These are phyloP conservation scores for Aspergillus taichungensis DNA, from an alignment of 495 filamentous ascomycete species.

Conservation along the genomic window DNA sequence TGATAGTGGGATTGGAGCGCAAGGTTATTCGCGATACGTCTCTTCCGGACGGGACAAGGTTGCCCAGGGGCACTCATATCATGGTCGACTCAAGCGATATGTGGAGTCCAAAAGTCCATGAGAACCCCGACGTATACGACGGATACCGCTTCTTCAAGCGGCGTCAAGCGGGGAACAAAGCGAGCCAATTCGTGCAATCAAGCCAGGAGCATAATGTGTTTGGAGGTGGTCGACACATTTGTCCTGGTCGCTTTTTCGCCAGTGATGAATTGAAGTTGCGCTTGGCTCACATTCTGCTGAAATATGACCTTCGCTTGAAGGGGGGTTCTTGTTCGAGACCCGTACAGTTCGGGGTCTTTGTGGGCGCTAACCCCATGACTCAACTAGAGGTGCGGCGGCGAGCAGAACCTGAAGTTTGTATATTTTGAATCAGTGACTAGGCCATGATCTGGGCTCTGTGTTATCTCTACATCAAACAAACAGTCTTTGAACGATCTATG, in stretches of 20 bases:
- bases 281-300: constrained; percentile 31
- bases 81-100: constrained; percentile 17
- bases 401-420: too few relatives aligned
- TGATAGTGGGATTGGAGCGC: too few relatives aligned
- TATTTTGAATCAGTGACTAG: too few relatives aligned
- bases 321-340: too few relatives aligned
- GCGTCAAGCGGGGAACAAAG: constrained; percentile 21
- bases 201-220: constrained; percentile 30
- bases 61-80: constrained; percentile 16
- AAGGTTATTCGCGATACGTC: too few relatives aligned
- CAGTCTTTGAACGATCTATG: too few relatives aligned
- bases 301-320: constrained; percentile 35
- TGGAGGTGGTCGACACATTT: constrained; percentile 42
- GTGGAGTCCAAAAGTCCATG: constrained; percentile 29
- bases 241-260: constrained; percentile 43
- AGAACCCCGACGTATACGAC: constrained; percentile 32
- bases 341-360: too few relatives aligned
- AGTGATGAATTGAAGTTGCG: constrained; percentile 32
- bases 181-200: constrained; percentile 30
- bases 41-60: constrained; percentile 13
- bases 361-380: too few relatives aligned
- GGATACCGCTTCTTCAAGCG: constrained; percentile 28
- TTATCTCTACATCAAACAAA: too few relatives aligned
- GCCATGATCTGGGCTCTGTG: too few relatives aligned
- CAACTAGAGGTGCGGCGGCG: too few relatives aligned